Evolutionary conservation across 768 basidiomycete species (phyloP).

Genomic region (Phallus indusiatus): DNA sequence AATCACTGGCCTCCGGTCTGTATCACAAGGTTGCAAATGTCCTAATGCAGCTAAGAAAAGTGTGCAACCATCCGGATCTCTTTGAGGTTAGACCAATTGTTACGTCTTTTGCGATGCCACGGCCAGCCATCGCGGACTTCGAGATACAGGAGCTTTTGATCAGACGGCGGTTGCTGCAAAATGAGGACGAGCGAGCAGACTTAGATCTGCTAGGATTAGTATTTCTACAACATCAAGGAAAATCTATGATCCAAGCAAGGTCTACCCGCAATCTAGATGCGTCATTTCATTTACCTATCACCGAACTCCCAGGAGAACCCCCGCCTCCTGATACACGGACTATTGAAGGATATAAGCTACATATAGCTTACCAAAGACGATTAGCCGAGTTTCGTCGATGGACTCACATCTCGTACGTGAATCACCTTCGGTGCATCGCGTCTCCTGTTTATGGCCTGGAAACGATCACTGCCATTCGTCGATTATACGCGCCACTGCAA

Average conservation of each 20-base stretch:
- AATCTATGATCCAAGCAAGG: slow-evolving; percentile 41
- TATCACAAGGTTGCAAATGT: slow-evolving; percentile 90
- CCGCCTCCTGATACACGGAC: slow-evolving; percentile 71
- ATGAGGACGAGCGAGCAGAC: slow-evolving; percentile 46
- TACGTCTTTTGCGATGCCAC: slow-evolving; percentile 66
- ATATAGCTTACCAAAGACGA: slow-evolving; percentile 36
- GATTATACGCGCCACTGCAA: slow-evolving; percentile 37
- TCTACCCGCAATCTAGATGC: slow-evolving; percentile 52
- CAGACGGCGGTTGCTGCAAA: slow-evolving; percentile 58
- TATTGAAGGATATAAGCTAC: slow-evolving; percentile 57
- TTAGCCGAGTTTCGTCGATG: slow-evolving; percentile 50
- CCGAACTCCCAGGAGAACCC: slow-evolving; percentile 47
- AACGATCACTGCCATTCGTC: slow-evolving; percentile 29
- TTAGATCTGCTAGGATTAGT: slow-evolving; percentile 56
- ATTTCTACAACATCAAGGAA: slow-evolving; percentile 48
- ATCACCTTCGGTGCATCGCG: slow-evolving; percentile 53
- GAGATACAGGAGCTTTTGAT: slow-evolving; percentile 84
- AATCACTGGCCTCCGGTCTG: slow-evolving; percentile 74
- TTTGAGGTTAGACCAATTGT: slow-evolving; percentile 84
- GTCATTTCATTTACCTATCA: slow-evolving; percentile 41
- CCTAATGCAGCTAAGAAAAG: slow-evolving; percentile 96
- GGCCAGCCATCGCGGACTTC: slow-evolving; percentile 68
- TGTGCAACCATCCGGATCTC: slow-evolving; percentile 89
- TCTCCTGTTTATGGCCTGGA: slow-evolving; percentile 30
- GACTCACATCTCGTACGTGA: slow-evolving; percentile 64